Evolutionary conservation across 2,329 filamentous ascomycete genomes (phyloP).

Genomic region (Davidsoniella australis): DNA sequence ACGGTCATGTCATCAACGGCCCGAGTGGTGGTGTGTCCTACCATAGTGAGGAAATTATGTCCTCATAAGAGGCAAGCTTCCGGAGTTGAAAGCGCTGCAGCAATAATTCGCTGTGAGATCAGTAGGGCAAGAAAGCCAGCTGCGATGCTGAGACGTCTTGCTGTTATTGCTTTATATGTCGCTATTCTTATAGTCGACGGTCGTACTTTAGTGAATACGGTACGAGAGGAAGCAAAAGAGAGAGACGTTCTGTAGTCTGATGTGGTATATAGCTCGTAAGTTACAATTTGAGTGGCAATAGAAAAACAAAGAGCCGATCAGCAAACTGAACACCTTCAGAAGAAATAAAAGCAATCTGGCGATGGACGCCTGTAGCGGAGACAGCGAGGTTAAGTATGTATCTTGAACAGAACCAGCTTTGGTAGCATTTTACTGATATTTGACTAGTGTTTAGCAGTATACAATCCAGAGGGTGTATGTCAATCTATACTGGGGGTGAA

Average conservation of each 20-base stretch:
- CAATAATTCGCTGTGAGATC: too few relatives aligned
- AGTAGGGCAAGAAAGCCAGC: too few relatives aligned
- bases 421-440: too few relatives aligned
- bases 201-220: not conserved
- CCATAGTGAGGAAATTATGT: not conserved
- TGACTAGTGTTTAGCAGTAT: too few relatives aligned
- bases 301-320: not conserved
- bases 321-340: not conserved
- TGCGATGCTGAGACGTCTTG: not conserved
- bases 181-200: too few relatives aligned
- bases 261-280: not conserved
- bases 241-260: not conserved
- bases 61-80: slow-evolving; percentile 7
- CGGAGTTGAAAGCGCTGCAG: not conserved
- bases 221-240: not conserved
- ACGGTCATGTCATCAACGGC: not conserved
- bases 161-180: not conserved
- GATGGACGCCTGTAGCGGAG: not conserved
- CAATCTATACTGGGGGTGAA: too few relatives aligned
- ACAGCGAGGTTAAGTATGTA: not conserved
- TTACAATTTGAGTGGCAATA: not conserved
- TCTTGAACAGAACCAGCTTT: too few relatives aligned
- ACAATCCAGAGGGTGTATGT: too few relatives aligned
- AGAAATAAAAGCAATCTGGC: not conserved
- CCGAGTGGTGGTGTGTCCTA: not conserved